These are phyloP conservation scores for Polyplosphaeria fusca DNA, from an alignment of 495 filamentous ascomycete genomes.

Conservation along the genomic window DNA sequence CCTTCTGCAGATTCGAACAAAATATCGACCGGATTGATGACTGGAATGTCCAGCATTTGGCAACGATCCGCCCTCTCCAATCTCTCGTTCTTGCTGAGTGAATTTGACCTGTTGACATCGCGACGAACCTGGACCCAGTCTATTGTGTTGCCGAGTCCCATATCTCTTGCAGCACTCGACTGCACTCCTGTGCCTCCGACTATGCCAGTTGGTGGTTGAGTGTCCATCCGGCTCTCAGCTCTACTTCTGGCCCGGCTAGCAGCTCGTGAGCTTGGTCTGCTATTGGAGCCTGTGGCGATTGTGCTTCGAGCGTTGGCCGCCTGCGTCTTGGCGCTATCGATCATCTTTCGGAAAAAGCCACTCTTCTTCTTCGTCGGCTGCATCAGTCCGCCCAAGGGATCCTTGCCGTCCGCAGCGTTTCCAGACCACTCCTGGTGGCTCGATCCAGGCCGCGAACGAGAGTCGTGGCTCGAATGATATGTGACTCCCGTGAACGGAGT, in stretches of 20 bases:
- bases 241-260: constrained; percentile 30
- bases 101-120: constrained; percentile 93
- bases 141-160: constrained; percentile 59
- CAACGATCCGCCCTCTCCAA: constrained; percentile 84
- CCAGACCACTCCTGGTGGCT: constrained; percentile 45
- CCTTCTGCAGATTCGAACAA: constrained; percentile 82
- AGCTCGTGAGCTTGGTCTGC: constrained; percentile 30
- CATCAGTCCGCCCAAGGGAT: constrained; percentile 73
- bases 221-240: constrained; percentile 40
- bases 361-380: constrained; percentile 86
- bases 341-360: constrained; percentile 94
- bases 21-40: constrained; percentile 83
- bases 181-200: constrained; percentile 50
- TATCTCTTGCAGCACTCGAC: constrained; percentile 55
- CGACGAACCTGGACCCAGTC: constrained; percentile 96
- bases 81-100: constrained; percentile 82
- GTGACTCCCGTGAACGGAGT: constrained; percentile 63
- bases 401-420: constrained; percentile 48
- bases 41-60: constrained; percentile 88
- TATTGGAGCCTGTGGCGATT: constrained; percentile 62
- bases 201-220: constrained; percentile 47
- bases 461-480: constrained; percentile 83
- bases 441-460: constrained; percentile 46
- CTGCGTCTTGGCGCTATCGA: constrained; percentile 90
- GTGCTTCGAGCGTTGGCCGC: constrained; percentile 86